These are phyloP conservation scores for Ehretia macrophylla DNA, from an alignment of 257 asterid genomes.

Conservation along the genomic window DNA sequence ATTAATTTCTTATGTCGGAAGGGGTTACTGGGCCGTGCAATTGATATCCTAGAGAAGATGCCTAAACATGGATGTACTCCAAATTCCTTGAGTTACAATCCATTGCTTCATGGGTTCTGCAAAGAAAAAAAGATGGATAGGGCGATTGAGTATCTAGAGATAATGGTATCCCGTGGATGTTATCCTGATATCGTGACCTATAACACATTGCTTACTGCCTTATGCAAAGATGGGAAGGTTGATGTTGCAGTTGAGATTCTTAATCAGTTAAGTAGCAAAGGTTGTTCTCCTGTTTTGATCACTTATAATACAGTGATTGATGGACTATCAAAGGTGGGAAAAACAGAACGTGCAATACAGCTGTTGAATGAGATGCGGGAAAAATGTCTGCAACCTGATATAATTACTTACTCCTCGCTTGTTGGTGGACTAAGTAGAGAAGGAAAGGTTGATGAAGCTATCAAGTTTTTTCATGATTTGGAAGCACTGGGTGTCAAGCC, in stretches of 20 bases:
- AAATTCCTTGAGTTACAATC: constrained; percentile 79
- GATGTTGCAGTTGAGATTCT: constrained; percentile 76
- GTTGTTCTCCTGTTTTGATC: constrained; percentile 74
- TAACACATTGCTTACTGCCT: constrained; percentile 73
- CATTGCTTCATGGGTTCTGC: constrained; percentile 83
- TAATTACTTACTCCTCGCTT: constrained; percentile 63
- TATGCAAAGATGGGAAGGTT: constrained; percentile 82
- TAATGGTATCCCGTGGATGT: constrained; percentile 74
- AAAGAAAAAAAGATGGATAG: constrained; percentile 80
- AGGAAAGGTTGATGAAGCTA: constrained; percentile 74
- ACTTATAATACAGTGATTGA: constrained; percentile 84
- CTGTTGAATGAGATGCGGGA: constrained; percentile 63
- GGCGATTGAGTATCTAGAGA: constrained; percentile 79
- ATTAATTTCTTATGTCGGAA: constrained; percentile 74
- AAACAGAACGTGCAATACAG: constrained; percentile 52
- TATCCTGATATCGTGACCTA: constrained; percentile 89
- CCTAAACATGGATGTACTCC: constrained; percentile 73
- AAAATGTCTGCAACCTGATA: constrained; percentile 65
- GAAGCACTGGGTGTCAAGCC: constrained; percentile 59
- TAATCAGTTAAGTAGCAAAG: constrained; percentile 52
- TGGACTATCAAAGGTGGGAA: constrained; percentile 74
- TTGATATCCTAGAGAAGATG: constrained; percentile 76
- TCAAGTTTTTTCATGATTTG: constrained; percentile 54
- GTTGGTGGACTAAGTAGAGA: constrained; percentile 72
- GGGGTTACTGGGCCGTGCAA: constrained; percentile 62